Evolutionary conservation across 2,329 filamentous ascomycete species (phyloP).

Genomic region (Chrysosporium keratinophilum): DNA sequence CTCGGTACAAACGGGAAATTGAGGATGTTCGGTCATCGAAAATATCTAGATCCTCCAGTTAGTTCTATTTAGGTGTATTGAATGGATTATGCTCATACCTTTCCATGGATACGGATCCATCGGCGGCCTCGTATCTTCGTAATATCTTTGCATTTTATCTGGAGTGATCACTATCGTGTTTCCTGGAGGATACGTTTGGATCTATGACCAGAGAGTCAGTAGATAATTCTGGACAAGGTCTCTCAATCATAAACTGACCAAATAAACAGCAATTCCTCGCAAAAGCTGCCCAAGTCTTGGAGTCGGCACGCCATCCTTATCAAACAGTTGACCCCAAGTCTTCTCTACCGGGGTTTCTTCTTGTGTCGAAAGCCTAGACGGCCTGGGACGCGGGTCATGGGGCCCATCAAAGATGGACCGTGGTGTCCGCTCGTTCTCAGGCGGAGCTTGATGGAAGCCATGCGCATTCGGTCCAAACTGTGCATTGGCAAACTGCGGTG

Average conservation of each 20-base stretch:
- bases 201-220: slow-evolving; percentile 36
- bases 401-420: slow-evolving; percentile 30
- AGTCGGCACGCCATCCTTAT: slow-evolving; percentile 56
- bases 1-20: slow-evolving; percentile 50
- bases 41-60: slow-evolving; percentile 34
- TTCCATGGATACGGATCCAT: slow-evolving; percentile 60
- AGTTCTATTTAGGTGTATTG: neutral
- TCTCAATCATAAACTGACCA: slow-evolving; percentile 43
- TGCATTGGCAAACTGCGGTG: slow-evolving; percentile 18
- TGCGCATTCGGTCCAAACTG: slow-evolving; percentile 20
- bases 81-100: slow-evolving; percentile 39
- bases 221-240: neutral
- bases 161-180: slow-evolving; percentile 63
- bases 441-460: slow-evolving; percentile 11
- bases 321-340: slow-evolving; percentile 69
- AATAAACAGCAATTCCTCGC: slow-evolving; percentile 59
- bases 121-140: slow-evolving; percentile 54
- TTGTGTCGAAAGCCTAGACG: slow-evolving; percentile 31
- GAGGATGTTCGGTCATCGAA: slow-evolving; percentile 46
- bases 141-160: slow-evolving; percentile 63
- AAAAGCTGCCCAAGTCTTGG: slow-evolving; percentile 59
- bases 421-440: slow-evolving; percentile 20
- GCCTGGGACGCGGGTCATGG: slow-evolving; percentile 31
- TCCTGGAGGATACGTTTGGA: slow-evolving; percentile 58
- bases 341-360: slow-evolving; percentile 55